Evolutionary conservation across 768 basidiomycete species (phyloP).

Genomic region (Lentinula guzmanii): DNA sequence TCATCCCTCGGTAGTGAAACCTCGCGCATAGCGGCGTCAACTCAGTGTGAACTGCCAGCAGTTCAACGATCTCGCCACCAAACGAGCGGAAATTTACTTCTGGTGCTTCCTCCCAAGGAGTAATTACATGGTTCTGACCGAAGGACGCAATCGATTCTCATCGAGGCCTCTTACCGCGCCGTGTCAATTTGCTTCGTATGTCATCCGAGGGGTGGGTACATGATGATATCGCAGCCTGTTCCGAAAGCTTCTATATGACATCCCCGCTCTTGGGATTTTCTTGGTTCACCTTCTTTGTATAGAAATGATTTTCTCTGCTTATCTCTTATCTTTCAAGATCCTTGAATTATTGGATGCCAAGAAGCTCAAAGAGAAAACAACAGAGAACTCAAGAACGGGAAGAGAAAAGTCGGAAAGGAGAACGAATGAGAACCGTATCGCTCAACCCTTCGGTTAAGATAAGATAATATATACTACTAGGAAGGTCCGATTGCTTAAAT

Average conservation of each 20-base stretch:
- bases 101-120: too few relatives aligned
- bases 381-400: neutral
- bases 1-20: neutral
- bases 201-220: neutral
- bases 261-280: neutral
- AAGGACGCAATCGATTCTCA: too few relatives aligned
- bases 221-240: neutral
- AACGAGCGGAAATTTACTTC: too few relatives aligned
- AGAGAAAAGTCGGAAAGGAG: neutral
- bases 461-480: too few relatives aligned
- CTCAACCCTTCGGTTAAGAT: too few relatives aligned
- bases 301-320: neutral
- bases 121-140: too few relatives aligned
- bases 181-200: neutral
- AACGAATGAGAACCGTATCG: neutral
- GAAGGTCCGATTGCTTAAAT: too few relatives aligned
- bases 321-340: neutral
- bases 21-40: neutral
- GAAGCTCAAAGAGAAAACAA: neutral
- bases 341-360: neutral
- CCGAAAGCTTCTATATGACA: neutral
- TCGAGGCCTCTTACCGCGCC: neutral
- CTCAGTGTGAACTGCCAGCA: too few relatives aligned
- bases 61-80: too few relatives aligned
- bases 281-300: neutral